Conservation (phyloP, 805 yeast species). For the Metschnikowia noctiluminum region DNA sequence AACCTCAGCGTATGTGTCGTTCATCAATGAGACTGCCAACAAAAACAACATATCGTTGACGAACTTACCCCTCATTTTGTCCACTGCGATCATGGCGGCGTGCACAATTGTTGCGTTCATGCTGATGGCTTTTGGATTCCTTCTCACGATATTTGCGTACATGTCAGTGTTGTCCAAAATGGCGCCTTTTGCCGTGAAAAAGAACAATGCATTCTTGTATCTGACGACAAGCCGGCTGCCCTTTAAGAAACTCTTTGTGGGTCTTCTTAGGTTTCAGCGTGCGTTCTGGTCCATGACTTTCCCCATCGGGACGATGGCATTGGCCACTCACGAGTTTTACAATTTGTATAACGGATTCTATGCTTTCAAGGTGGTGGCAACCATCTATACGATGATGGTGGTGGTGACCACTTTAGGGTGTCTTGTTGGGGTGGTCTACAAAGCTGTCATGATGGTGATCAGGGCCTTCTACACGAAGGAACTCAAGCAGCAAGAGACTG, state of each 20-base stretch:
- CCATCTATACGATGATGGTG: conserved; percentile 56
- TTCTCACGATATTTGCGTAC: conserved; percentile 39
- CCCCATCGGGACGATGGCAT: conserved; percentile 75
- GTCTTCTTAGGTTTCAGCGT: conserved; percentile 20
- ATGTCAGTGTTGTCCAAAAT: conserved; percentile 41
- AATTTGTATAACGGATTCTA: conserved; percentile 30
- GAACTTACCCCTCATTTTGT: conserved; percentile 5
- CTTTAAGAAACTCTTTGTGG: conserved; percentile 14
- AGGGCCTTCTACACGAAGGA: neutral
- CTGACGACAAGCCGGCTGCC: conserved; percentile 8
- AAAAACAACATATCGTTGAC: conserved; percentile 2
- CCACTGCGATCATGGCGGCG: conserved; percentile 14
- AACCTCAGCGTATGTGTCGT: conserved; percentile 11
- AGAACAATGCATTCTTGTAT: conserved; percentile 22
- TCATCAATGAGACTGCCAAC: conserved; percentile 8
- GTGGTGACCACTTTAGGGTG: conserved; percentile 41
- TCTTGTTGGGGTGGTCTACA: conserved; percentile 26
- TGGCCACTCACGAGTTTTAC: conserved; percentile 54
- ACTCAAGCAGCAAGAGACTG: neutral
- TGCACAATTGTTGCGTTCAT: conserved; percentile 36
- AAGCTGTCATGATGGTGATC: conserved; percentile 12
- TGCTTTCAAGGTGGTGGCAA: conserved; percentile 60
- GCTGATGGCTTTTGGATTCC: conserved; percentile 54
- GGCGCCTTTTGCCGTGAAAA: conserved; percentile 31
- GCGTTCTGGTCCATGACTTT: conserved; percentile 79